Percentiles rank a stretch among this genome's conserved stretches.
These are phyloP conservation scores for Trichoderma endophyticum DNA, from an alignment of 2,329 filamentous ascomycete species.

Conservation along the genomic window DNA sequence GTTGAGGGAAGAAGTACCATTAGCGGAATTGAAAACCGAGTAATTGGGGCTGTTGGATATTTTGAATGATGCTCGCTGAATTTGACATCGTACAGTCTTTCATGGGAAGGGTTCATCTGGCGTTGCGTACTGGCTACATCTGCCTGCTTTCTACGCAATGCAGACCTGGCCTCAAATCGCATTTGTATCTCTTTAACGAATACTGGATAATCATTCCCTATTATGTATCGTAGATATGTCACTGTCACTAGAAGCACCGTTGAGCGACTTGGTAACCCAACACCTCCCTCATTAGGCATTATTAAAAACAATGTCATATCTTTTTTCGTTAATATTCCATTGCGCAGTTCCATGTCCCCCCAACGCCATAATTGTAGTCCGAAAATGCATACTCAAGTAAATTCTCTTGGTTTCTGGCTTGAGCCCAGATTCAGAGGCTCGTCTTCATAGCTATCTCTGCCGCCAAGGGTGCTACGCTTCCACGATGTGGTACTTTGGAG, in stretches of 20 bases:
- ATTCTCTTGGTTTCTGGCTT: constrained; percentile 34
- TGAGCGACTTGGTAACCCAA: neutral
- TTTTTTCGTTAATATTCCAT: constrained; percentile 1
- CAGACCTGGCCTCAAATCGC: neutral
- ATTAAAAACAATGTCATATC: neutral
- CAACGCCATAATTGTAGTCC: constrained; percentile 24
- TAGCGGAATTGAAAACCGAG: neutral
- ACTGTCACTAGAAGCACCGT: neutral
- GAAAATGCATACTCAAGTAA: constrained; percentile 25
- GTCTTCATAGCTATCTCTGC: constrained; percentile 29
- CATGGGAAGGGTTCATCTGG: no score
- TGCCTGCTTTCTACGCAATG: neutral
- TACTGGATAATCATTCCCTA: neutral
- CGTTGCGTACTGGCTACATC: no score
- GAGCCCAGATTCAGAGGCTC: constrained; percentile 30
- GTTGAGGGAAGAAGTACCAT: neutral
- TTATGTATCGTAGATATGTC: neutral
- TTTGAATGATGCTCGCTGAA: no score
- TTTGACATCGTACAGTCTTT: no score
- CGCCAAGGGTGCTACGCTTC: constrained; percentile 28
- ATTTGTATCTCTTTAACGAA: neutral
- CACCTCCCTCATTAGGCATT: neutral
- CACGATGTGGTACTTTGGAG: constrained; percentile 29
- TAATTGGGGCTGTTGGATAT: neutral
- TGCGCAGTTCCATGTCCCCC: neutral